A percentile compares a stretch with the other conserved stretches of the same genome.
Conservation (phyloP, 2,329 filamentous ascomycete species). For the Colletotrichum orbiculare region DNA sequence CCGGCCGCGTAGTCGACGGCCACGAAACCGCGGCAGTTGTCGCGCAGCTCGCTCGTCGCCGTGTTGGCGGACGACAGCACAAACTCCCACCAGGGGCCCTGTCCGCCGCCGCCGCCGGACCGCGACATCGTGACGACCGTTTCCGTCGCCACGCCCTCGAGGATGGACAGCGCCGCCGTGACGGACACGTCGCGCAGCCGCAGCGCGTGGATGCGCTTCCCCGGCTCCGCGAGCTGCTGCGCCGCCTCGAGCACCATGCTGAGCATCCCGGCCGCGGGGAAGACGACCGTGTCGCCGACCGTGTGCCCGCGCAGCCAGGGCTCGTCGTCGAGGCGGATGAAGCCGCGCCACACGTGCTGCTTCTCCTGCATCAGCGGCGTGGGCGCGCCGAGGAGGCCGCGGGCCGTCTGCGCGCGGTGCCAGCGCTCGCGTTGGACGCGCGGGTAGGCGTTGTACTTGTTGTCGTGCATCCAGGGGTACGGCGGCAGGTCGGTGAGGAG, state of each 20-base stretch:
- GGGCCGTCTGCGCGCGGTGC: not conserved
- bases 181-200: not conserved
- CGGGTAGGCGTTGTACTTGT: not conserved
- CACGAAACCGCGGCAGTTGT: constrained; percentile 20
- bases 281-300: constrained; percentile 51
- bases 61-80: constrained; percentile 11
- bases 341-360: constrained; percentile 14
- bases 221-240: constrained; percentile 23
- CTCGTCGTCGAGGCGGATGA: constrained; percentile 19
- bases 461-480: constrained; percentile 27
- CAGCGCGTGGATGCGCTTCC: not conserved
- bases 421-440: not conserved
- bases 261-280: constrained; percentile 49
- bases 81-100: constrained; percentile 23
- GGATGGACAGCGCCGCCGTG: not conserved
- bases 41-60: not conserved
- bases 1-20: constrained; percentile 15
- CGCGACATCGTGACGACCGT: constrained; percentile 20
- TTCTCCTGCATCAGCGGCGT: constrained; percentile 51
- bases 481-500: constrained; percentile 25
- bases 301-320: constrained; percentile 55
- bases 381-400: constrained; percentile 15
- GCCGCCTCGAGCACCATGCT: constrained; percentile 41
- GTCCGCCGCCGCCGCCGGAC: not conserved
- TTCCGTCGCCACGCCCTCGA: constrained; percentile 25